Conservation (phyloP, 1,284 basidiomycete genomes). For the Ustilago tritici region DNA sequence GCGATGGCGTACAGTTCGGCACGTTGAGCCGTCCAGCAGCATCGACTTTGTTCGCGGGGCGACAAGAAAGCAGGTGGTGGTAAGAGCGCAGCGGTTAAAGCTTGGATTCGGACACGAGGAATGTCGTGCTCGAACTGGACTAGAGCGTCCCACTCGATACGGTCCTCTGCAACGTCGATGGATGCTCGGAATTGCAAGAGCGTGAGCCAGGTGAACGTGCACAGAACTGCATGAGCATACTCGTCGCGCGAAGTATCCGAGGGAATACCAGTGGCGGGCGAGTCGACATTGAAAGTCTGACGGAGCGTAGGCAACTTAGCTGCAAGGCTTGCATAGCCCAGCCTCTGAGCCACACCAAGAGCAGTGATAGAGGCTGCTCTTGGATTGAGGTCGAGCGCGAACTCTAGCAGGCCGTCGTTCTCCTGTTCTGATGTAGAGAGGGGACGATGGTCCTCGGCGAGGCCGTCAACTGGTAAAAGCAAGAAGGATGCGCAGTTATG, state of each 20-base stretch:
- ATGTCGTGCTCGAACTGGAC: constrained; percentile 38
- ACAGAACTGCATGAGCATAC: constrained; percentile 42
- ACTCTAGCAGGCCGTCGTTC: constrained; percentile 41
- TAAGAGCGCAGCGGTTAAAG: constrained; percentile 23
- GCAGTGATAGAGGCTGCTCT: constrained; percentile 45
- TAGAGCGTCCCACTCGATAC: constrained; percentile 43
- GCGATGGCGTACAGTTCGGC: constrained; percentile 40
- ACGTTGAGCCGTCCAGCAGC: constrained; percentile 51
- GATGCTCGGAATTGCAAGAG: constrained; percentile 41
- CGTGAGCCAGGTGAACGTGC: constrained; percentile 45
- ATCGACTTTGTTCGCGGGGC: constrained; percentile 43
- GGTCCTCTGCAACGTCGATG: constrained; percentile 47
- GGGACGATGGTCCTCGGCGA: constrained; percentile 26
- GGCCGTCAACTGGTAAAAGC: constrained; percentile 40
- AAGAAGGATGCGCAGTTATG: constrained; percentile 42
- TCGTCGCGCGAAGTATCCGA: constrained; percentile 28
- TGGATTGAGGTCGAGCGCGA: constrained; percentile 40
- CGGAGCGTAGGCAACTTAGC: constrained; percentile 30
- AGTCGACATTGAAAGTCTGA: constrained; percentile 25
- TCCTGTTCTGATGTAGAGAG: constrained; percentile 32
- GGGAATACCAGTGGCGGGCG: constrained; percentile 7
- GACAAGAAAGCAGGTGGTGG: constrained; percentile 37
- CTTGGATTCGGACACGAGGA: constrained; percentile 19
- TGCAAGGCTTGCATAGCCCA: constrained; percentile 36
- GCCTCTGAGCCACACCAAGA: constrained; percentile 26